Evolutionary conservation across 306 rosid species (phyloP).

Genomic region (Casuarina glauca): DNA sequence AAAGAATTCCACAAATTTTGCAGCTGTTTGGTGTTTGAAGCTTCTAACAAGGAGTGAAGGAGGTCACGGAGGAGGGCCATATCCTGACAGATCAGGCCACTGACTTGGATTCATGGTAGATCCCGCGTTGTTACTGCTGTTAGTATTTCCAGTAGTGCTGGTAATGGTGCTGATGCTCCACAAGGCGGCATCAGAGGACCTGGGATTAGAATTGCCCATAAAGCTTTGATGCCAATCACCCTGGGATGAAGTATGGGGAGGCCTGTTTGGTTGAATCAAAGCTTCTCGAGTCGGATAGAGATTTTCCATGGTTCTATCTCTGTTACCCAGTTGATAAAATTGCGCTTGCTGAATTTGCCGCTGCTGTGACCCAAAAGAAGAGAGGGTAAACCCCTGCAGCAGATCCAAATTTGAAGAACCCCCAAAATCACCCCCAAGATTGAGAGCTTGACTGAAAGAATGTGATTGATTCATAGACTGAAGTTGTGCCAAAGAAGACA

Average conservation of each 20-base stretch:
- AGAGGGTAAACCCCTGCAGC: slow-evolving; percentile 39
- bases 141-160: slow-evolving; percentile 9
- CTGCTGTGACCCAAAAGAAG: slow-evolving; percentile 23
- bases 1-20: slow-evolving; percentile 6
- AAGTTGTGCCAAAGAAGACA: slow-evolving; percentile 42
- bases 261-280: slow-evolving; percentile 27
- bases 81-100: slow-evolving; percentile 47
- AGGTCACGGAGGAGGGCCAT: slow-evolving; percentile 38
- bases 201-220: slow-evolving; percentile 14
- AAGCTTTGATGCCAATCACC: slow-evolving; percentile 42
- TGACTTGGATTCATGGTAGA: slow-evolving; percentile 30
- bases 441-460: slow-evolving; percentile 23
- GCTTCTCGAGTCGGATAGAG: slow-evolving; percentile 14
- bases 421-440: slow-evolving; percentile 3
- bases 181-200: slow-evolving; percentile 23
- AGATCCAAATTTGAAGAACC: slow-evolving; percentile 44
- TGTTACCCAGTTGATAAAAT: slow-evolving; percentile 23
- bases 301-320: slow-evolving; percentile 26
- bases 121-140: slow-evolving; percentile 17
- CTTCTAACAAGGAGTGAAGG: neutral
- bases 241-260: slow-evolving; percentile 4
- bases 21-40: neutral
- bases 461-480: slow-evolving; percentile 32
- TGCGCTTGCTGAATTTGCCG: slow-evolving; percentile 25
- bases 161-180: slow-evolving; percentile 50